Evolutionary conservation across 768 basidiomycete species (phyloP).

Genomic region (Boletus speciosus): DNA sequence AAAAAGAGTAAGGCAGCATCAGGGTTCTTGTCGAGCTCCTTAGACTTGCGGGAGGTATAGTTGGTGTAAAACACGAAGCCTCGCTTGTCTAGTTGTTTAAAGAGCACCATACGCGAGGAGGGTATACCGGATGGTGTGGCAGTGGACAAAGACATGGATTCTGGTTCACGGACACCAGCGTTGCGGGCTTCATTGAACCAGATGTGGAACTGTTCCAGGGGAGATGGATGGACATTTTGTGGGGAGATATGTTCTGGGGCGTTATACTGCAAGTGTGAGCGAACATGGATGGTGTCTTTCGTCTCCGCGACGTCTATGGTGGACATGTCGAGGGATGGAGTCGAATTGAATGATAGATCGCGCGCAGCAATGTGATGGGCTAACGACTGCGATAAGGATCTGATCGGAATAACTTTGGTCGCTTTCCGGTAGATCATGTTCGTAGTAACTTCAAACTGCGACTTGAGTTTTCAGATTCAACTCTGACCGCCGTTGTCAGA

Average conservation of each 20-base stretch:
- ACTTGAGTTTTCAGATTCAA: not conserved
- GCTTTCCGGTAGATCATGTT: slow-evolving; percentile 5
- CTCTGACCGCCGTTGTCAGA: no score
- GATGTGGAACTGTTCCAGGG: slow-evolving; percentile 77
- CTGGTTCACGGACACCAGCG: slow-evolving; percentile 76
- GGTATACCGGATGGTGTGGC: slow-evolving; percentile 71
- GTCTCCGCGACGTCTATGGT: slow-evolving; percentile 37
- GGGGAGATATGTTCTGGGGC: slow-evolving; percentile 66
- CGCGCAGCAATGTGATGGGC: not conserved
- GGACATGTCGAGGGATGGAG: slow-evolving; percentile 17
- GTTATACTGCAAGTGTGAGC: slow-evolving; percentile 74
- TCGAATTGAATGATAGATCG: not conserved
- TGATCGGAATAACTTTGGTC: slow-evolving; percentile 2
- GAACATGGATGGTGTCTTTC: slow-evolving; percentile 60
- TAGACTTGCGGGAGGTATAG: slow-evolving; percentile 89
- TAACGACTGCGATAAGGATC: slow-evolving; percentile 10
- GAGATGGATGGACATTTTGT: slow-evolving; percentile 55
- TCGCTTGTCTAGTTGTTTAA: slow-evolving; percentile 82
- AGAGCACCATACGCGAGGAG: slow-evolving; percentile 83
- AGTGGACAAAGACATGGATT: slow-evolving; percentile 82
- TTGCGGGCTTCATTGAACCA: slow-evolving; percentile 78
- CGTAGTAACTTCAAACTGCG: not conserved
- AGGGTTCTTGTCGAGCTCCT: slow-evolving; percentile 74
- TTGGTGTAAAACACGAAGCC: slow-evolving; percentile 99
- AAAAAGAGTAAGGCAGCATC: slow-evolving; percentile 84